Percentiles rank a stretch among this genome's conserved stretches.
Evolutionary conservation across 2,329 filamentous ascomycete genomes (phyloP).

Genomic region (Exophiala sp.): DNA sequence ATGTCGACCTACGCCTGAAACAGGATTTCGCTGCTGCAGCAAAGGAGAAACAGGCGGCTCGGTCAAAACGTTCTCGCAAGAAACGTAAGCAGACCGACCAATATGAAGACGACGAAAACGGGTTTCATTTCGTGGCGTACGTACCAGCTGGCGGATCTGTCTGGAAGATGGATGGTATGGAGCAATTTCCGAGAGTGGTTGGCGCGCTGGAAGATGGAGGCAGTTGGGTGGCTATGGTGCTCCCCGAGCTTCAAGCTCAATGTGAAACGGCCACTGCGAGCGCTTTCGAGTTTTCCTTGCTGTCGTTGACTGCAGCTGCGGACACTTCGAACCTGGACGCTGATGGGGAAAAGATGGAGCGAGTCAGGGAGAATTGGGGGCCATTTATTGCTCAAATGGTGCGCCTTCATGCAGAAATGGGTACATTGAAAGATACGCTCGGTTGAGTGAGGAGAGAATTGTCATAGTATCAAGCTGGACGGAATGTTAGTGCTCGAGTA

Average conservation of each 20-base stretch:
- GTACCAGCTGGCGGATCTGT: conserved; percentile 70
- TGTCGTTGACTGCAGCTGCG: conserved; percentile 16
- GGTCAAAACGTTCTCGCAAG: conserved; percentile 25
- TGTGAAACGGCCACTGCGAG: conserved; percentile 10
- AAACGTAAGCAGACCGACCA: conserved; percentile 43
- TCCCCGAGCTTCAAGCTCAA: conserved; percentile 17
- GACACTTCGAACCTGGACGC: conserved; percentile 11
- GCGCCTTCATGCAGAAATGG: conserved; percentile 26
- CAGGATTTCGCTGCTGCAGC: conserved; percentile 45
- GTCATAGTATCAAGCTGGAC: background rate
- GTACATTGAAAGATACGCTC: conserved; percentile 14
- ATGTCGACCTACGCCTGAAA: conserved; percentile 42
- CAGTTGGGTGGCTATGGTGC: conserved; percentile 21
- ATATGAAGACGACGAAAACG: conserved; percentile 55
- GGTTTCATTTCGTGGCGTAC: conserved; percentile 87
- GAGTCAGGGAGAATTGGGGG: conserved; percentile 26
- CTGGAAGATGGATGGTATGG: conserved; percentile 87
- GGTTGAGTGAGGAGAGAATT: background rate
- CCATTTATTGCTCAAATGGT: conserved; percentile 27
- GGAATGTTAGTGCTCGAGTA: background rate
- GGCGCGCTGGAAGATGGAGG: conserved; percentile 36
- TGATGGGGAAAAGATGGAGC: conserved; percentile 20
- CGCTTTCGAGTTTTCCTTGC: conserved; percentile 21
- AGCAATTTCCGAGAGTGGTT: conserved; percentile 65
- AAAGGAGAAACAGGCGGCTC: conserved; percentile 35